Evolutionary conservation across 305 asterid genomes (phyloP).

Genomic region (Fraxinus paxiana): DNA sequence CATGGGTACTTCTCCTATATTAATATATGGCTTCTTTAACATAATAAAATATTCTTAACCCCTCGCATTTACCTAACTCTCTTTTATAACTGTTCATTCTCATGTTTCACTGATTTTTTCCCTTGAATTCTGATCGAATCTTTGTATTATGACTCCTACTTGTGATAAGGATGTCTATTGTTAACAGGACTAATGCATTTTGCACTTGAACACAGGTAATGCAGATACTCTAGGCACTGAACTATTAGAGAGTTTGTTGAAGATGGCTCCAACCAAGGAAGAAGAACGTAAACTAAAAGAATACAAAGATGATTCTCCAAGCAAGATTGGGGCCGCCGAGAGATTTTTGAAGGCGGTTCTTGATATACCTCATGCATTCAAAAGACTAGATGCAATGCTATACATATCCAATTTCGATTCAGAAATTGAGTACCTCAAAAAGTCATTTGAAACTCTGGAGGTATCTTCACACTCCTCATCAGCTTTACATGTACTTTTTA

Average conservation of each 20-base stretch:
- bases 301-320: constrained; percentile 62
- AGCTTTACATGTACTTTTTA: neutral
- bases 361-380: constrained; percentile 80
- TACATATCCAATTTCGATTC: constrained; percentile 72
- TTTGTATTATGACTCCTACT: neutral
- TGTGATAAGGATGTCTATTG: neutral
- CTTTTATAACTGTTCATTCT: neutral
- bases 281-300: constrained; percentile 81
- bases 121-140: neutral
- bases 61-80: neutral
- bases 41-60: neutral
- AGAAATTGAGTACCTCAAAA: constrained; percentile 77
- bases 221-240: constrained; percentile 73
- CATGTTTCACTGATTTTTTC: neutral
- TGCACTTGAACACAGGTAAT: constrained; percentile 52
- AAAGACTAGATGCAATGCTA: constrained; percentile 78
- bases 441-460: constrained; percentile 80
- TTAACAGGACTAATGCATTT: neutral
- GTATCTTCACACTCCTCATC: constrained; percentile 36
- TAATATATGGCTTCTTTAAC: neutral
- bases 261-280: constrained; percentile 93
- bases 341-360: constrained; percentile 71
- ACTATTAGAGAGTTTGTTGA: constrained; percentile 80
- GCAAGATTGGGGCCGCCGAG: constrained; percentile 84
- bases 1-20: neutral